Conservation (phyloP, 1,284 basidiomycete genomes). For the Trichosporon sp. region DNA sequence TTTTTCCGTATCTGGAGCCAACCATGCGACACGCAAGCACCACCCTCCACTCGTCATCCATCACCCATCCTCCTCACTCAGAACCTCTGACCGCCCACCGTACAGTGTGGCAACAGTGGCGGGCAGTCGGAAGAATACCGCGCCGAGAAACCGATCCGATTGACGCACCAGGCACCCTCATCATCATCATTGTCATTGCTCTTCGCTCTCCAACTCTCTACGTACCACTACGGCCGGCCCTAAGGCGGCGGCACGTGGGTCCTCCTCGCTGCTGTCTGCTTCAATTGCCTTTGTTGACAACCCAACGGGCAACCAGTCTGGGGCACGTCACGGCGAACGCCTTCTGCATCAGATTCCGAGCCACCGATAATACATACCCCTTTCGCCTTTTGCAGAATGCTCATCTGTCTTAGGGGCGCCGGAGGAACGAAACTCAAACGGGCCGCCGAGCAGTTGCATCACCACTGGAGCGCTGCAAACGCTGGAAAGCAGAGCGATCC, state of each 20-base stretch:
- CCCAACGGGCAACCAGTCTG: neutral
- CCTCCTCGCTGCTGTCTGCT: neutral
- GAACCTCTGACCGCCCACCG: neutral
- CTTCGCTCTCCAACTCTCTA: neutral
- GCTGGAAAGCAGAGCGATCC: neutral
- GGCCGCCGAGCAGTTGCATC: neutral
- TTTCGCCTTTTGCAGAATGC: neutral
- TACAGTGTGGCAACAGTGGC: constrained; percentile 2
- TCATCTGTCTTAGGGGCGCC: neutral
- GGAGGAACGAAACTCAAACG: neutral
- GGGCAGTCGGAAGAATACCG: constrained; percentile 18
- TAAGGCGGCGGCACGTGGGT: constrained; percentile 14
- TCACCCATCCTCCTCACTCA: neutral
- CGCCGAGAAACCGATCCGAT: constrained; percentile 17
- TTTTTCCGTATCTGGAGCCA: neutral
- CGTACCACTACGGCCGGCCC: neutral
- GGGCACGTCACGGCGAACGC: neutral
- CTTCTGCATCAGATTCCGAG: neutral
- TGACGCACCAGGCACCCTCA: neutral
- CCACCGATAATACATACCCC: neutral
- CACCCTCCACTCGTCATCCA: neutral
- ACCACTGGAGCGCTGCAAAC: neutral
- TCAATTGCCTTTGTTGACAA: neutral
- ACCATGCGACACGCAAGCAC: constrained; percentile 15
- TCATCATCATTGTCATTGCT: neutral